phyloP scores from a whole-genome alignment of 2,329 filamentous ascomycete species.

The Plectosphaerella plurivora region DNA sequence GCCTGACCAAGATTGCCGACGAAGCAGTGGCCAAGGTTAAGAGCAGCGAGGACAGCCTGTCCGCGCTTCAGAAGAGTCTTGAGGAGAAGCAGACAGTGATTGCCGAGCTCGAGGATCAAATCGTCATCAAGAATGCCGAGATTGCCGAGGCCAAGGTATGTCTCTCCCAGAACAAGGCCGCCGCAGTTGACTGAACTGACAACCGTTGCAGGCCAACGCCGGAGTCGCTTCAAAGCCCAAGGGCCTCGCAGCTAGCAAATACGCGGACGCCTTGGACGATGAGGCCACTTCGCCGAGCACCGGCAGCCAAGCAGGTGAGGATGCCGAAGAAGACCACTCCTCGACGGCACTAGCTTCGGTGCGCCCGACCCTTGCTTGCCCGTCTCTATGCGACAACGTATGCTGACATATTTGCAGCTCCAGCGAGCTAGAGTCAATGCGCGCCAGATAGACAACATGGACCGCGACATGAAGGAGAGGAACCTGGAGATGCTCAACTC shows the following conservation, averaged over 20 bases:
- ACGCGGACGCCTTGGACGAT: constrained; percentile 36
- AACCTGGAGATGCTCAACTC: constrained; percentile 34
- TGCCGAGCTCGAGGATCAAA: constrained; percentile 47
- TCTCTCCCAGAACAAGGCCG: constrained; percentile 1
- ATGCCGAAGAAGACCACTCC: constrained; percentile 49
- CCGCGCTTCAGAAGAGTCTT: constrained; percentile 38
- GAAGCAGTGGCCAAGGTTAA: constrained; percentile 52
- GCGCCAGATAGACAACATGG: constrained; percentile 48
- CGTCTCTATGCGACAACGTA: constrained; percentile 18
- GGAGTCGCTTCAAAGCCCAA: constrained; percentile 37
- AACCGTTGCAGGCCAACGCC: constrained; percentile 32
- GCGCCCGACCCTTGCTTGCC: constrained; percentile 48
- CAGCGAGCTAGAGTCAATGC: constrained; percentile 29
- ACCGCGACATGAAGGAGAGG: constrained; percentile 51
- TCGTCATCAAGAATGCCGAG: constrained; percentile 61
- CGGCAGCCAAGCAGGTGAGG: constrained; percentile 52
- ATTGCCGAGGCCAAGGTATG: constrained; percentile 56
- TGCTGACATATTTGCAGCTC: constrained; percentile 18
- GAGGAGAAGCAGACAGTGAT: constrained; percentile 43
- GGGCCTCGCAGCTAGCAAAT: constrained; percentile 51
- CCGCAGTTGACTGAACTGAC: constrained; percentile 3
- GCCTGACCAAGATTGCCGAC: constrained; percentile 55
- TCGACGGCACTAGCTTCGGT: constrained; percentile 65
- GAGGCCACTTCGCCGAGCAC: constrained; percentile 27
- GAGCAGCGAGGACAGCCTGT: constrained; percentile 44